phyloP scores from a whole-genome alignment of 495 filamentous ascomycete species.

The Gamarada debralockiae region DNA sequence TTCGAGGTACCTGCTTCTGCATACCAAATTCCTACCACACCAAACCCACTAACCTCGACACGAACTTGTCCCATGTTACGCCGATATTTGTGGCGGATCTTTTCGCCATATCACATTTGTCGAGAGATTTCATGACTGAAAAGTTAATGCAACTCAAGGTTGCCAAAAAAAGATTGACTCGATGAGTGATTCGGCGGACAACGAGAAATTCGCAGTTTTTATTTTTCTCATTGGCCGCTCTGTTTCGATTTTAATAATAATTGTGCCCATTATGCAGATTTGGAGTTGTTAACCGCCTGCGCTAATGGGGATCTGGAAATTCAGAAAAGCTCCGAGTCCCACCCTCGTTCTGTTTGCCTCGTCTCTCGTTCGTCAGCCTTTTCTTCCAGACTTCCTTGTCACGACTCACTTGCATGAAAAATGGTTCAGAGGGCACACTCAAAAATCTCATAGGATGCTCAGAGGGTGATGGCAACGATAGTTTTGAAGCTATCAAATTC shows the following conservation, averaged over 20 bases:
- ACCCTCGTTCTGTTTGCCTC: neutral
- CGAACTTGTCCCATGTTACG: conserved; percentile 8
- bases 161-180: neutral
- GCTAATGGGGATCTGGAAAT: neutral
- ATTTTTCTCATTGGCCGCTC: neutral
- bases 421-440: neutral
- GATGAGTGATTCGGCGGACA: neutral
- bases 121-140: neutral
- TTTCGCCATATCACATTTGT: neutral
- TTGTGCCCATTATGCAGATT: no score
- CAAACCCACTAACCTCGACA: neutral
- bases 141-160: neutral
- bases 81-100: neutral
- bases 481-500: neutral
- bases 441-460: neutral
- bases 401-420: neutral
- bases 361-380: neutral
- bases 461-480: neutral
- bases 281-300: neutral
- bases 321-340: neutral
- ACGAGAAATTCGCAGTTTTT: neutral
- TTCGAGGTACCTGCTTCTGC: conserved; percentile 16
- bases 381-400: neutral
- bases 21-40: conserved; percentile 1
- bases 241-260: neutral